phyloP scores from a whole-genome alignment of 2,329 filamentous ascomycete species.

The Grosmannia clavigera region DNA sequence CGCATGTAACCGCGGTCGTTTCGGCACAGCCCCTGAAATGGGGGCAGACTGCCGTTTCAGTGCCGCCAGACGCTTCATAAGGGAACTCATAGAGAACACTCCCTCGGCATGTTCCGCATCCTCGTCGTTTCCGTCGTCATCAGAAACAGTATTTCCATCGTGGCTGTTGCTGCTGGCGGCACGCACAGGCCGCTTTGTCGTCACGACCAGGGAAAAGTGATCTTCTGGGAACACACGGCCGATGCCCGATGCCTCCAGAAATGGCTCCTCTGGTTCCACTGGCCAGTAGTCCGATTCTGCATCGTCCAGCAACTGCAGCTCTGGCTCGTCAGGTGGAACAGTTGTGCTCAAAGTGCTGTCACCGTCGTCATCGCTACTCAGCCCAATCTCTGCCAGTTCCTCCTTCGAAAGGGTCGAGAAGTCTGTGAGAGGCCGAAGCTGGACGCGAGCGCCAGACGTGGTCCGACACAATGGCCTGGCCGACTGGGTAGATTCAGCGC shows the following conservation, averaged over 20 bases:
- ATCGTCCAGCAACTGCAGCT: conserved; percentile 15
- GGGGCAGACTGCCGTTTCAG: conserved; percentile 7
- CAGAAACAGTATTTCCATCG: neutral
- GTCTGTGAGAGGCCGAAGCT: conserved; percentile 37
- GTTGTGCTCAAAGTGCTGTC: neutral
- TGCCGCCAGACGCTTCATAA: conserved; percentile 28
- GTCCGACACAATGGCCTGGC: conserved; percentile 24
- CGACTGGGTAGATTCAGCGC: neutral
- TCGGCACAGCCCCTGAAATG: conserved; percentile 2
- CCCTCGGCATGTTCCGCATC: neutral
- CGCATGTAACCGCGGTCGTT: neutral
- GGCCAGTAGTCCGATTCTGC: neutral
- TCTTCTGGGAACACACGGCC: conserved; percentile 51
- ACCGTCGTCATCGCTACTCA: neutral
- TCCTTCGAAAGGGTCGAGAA: conserved; percentile 9
- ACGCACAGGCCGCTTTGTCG: conserved; percentile 29
- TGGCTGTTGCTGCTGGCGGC: conserved; percentile 13
- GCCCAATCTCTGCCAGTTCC: conserved; percentile 6
- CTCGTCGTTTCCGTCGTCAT: neutral
- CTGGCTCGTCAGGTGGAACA: neutral
- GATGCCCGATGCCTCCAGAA: conserved; percentile 45
- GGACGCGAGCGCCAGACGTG: conserved; percentile 37
- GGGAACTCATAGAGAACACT: conserved; percentile 20
- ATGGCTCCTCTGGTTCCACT: conserved; percentile 31
- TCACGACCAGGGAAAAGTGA: conserved; percentile 46